Evolutionary conservation across 1,284 basidiomycete species (phyloP).

Genomic region (Melampsora larici-populina): DNA sequence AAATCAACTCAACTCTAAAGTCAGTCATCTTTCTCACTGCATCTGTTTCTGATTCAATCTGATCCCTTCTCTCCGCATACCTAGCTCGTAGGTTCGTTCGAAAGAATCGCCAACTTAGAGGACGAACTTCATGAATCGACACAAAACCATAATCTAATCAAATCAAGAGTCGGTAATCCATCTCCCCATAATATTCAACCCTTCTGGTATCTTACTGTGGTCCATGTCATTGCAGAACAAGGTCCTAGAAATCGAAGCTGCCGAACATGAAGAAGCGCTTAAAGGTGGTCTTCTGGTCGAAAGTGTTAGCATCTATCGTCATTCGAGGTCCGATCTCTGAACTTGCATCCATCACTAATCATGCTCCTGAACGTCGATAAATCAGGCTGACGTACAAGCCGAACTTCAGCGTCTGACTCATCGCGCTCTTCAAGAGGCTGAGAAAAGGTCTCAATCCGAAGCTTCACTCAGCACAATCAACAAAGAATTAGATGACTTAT

Average conservation of each 20-base stretch:
- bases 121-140: constrained; percentile 72
- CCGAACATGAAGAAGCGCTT: constrained; percentile 71
- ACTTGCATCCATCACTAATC: background rate
- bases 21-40: background rate
- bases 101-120: constrained; percentile 86
- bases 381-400: constrained; percentile 72
- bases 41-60: background rate
- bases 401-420: constrained; percentile 94
- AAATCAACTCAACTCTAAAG: background rate
- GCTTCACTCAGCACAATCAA: constrained; percentile 73
- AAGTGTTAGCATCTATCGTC: constrained; percentile 45
- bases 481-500: constrained; percentile 77
- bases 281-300: constrained; percentile 84
- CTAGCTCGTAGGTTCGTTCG: constrained; percentile 88
- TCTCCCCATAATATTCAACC: background rate
- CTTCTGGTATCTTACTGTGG: constrained; percentile 45
- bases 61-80: constrained; percentile 68
- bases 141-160: constrained; percentile 53
- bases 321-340: background rate
- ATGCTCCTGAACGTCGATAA: background rate
- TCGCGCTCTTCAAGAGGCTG: constrained; percentile 84
- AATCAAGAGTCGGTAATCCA: constrained; percentile 50
- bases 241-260: constrained; percentile 69
- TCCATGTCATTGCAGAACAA: constrained; percentile 64
- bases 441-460: constrained; percentile 80